Evolutionary conservation across 768 basidiomycete genomes (phyloP), one percentile per base, ranked within the genome.

Genomic region (Pulveroboletus sp.): DNA sequence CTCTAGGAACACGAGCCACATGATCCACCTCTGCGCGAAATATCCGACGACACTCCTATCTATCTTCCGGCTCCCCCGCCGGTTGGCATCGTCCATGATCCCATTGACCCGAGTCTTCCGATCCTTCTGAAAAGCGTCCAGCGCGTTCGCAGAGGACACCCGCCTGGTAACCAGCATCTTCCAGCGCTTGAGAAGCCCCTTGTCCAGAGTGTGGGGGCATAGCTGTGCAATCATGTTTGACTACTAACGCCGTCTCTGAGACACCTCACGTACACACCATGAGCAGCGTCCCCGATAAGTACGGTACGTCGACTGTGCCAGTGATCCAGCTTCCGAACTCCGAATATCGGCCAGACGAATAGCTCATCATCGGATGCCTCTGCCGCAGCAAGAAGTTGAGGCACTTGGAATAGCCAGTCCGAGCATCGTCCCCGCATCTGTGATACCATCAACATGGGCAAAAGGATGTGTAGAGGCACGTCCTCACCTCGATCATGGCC

Each of bases 161-260:
- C n/a, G 58, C 65, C 43, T 68, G 64, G 43, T 68, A 60, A 32
- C 38, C 62, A 2, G 65, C 62, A 38, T 68, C 64, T 30, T 68
- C 64, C 0, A 67, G 61, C 10, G 56, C 61, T 35, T 67, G 65
- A 27, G 65, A 67, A 22, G 63, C 67, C 23, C 65, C 65, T 50
- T 63, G 65, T 22, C 65, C 63, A 27, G 64, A 64, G 42, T 68
- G 57, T 4, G 67, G 67, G 10, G 65, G 63, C 65, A 67, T 64
- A 4, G 61, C 67, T 67, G 17, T 27, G 19, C 29, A 45, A 6
- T 35, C 23, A 26, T 38, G 20, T 2, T 43, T 29, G n/a, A 24
- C 20, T 40, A 6, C n/a, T 22, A 42, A n/a, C 37, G 7, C 34
- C 35, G n/a, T 40, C 2, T 6, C 3, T 27, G 7, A 35, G 16